Conservation (phyloP, 768 basidiomycete species). For the Auriculariales sp. region DNA sequence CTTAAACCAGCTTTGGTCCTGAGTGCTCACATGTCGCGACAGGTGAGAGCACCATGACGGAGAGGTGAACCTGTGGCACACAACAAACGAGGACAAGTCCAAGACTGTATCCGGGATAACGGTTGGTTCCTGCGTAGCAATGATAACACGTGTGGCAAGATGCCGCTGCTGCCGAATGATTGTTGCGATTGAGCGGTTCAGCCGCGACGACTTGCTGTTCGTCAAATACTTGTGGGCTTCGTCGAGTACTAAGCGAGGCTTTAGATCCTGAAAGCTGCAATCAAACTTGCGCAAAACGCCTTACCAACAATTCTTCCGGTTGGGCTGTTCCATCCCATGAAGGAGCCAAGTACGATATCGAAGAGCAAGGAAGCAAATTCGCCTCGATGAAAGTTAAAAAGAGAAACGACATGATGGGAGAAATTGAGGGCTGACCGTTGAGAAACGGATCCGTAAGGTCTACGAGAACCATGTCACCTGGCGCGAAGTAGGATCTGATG, state of each 20-base stretch:
- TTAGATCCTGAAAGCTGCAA: too few species aligned
- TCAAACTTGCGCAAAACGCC: background rate
- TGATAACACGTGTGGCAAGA: constrained; percentile 54
- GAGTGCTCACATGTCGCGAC: constrained; percentile 34
- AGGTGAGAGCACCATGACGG: constrained; percentile 65
- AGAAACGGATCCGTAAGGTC: background rate
- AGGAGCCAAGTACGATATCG: background rate
- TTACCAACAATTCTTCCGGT: background rate
- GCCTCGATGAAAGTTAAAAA: too few species aligned
- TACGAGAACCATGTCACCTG: background rate
- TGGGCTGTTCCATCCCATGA: background rate
- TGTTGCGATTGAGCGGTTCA: constrained; percentile 42
- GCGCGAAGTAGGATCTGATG: background rate
- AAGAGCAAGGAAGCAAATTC: background rate
- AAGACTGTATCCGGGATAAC: constrained; percentile 53
- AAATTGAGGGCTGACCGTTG: background rate
- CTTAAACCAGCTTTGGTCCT: background rate
- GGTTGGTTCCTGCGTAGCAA: constrained; percentile 69
- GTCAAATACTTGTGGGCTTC: constrained; percentile 71
- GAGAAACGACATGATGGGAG: too few species aligned
- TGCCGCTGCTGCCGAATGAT: constrained; percentile 59
- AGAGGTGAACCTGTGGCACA: constrained; percentile 62
- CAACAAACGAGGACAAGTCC: constrained; percentile 47
- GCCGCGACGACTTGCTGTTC: constrained; percentile 28
- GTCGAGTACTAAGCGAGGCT: constrained; percentile 38